Conservation (phyloP, 1,284 basidiomycete genomes). For the Vanrija sp. region DNA sequence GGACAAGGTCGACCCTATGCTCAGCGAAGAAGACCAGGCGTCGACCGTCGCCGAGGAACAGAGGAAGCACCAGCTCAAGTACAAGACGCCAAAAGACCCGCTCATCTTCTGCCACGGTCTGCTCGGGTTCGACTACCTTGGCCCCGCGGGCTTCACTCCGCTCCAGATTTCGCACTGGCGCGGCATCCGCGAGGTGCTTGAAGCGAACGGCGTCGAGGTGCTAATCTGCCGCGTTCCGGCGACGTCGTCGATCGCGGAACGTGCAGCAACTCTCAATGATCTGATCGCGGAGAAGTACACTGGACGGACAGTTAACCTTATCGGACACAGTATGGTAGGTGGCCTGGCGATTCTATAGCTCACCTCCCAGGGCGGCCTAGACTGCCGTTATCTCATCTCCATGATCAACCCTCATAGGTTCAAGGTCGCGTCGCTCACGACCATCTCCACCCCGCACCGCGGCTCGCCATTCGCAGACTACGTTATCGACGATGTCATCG, state of each 20-base stretch:
- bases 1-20: conserved; percentile 56
- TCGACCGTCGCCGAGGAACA: conserved; percentile 57
- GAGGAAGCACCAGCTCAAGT: conserved; percentile 62
- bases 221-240: conserved; percentile 89
- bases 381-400: conserved; percentile 74
- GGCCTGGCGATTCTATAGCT: not conserved
- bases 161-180: conserved; percentile 90
- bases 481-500: conserved; percentile 72
- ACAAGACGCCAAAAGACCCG: conserved; percentile 73
- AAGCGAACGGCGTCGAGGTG: conserved; percentile 82
- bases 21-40: conserved; percentile 60
- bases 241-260: conserved; percentile 75
- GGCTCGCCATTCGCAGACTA: conserved; percentile 92
- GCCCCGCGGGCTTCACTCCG: conserved; percentile 36
- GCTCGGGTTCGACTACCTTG: conserved; percentile 67
- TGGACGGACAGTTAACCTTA: conserved; percentile 77
- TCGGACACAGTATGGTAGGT: conserved; percentile 87
- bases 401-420: conserved; percentile 51
- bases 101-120: conserved; percentile 92
- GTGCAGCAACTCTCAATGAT: conserved; percentile 79
- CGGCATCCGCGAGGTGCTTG: conserved; percentile 84
- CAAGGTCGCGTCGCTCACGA: conserved; percentile 75
- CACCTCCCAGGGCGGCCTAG: conserved; percentile 71
- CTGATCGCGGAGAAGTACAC: conserved; percentile 74
- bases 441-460: conserved; percentile 86